These are phyloP conservation scores for Colletotrichum cordylinicola DNA, from an alignment of 2,329 filamentous ascomycete genomes.

Conservation along the genomic window DNA sequence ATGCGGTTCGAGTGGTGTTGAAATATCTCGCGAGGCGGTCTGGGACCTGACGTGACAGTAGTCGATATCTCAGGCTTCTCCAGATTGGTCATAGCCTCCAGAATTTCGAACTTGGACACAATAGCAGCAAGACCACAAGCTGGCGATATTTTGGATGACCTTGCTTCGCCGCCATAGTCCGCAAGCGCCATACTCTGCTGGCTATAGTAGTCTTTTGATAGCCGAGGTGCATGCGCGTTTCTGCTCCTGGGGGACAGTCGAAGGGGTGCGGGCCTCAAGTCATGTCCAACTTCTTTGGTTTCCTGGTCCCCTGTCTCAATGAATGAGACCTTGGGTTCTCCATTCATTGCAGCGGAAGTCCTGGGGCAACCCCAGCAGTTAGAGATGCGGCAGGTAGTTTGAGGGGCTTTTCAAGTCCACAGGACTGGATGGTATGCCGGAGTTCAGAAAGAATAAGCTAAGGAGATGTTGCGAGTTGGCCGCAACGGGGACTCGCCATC, in stretches of 20 bases:
- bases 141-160: neutral
- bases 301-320: neutral
- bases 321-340: neutral
- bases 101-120: constrained; percentile 10
- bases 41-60: neutral
- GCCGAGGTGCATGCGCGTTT: neutral
- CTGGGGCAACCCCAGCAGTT: neutral
- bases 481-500: neutral
- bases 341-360: neutral
- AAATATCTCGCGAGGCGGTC: neutral
- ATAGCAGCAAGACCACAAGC: neutral
- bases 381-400: neutral
- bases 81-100: neutral
- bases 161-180: neutral
- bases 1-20: neutral
- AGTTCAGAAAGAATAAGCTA: neutral
- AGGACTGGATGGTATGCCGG: neutral
- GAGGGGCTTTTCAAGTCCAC: neutral
- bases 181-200: neutral
- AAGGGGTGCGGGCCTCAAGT: neutral
- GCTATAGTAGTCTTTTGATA: neutral
- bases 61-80: neutral
- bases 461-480: neutral
- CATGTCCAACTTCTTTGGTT: neutral
- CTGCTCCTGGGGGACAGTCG: neutral